Evolutionary conservation across 352 stramenopile genomes (phyloP).

Genomic region (Phytophthora litchii): DNA sequence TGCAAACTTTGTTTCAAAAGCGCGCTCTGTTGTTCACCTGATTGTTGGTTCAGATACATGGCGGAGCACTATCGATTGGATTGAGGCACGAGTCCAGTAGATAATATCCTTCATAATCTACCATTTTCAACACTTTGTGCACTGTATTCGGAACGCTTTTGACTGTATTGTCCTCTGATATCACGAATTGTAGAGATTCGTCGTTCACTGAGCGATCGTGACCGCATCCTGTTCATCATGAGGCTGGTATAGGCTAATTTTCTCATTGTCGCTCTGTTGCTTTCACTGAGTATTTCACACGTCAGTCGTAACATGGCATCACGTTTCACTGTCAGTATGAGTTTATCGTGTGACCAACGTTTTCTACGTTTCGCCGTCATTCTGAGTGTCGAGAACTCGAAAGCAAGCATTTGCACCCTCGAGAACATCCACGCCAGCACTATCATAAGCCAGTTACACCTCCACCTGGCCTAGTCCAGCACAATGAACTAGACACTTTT

Average conservation of each 20-base stretch:
- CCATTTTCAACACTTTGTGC: conserved; percentile 53
- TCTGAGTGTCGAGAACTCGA: conserved; percentile 37
- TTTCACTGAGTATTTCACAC: conserved; percentile 31
- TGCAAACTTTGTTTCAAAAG: too few species aligned
- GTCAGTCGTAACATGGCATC: conserved; percentile 36
- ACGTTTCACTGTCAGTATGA: conserved; percentile 37
- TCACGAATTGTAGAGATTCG: conserved; percentile 42
- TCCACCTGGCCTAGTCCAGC: conserved; percentile 41
- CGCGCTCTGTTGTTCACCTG: too few species aligned
- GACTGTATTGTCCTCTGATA: conserved; percentile 53
- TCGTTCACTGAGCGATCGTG: conserved; percentile 36
- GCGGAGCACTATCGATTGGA: too few species aligned
- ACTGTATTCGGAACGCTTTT: conserved; percentile 37
- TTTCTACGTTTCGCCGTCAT: conserved; percentile 37
- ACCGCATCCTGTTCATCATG: conserved; percentile 49
- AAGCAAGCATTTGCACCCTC: conserved; percentile 35
- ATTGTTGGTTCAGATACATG: too few species aligned
- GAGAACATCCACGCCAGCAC: conserved; percentile 39
- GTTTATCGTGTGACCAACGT: conserved; percentile 39
- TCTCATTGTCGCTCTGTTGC: conserved; percentile 28
- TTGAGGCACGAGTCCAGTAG: too few species aligned
- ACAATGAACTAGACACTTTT: conserved; percentile 42
- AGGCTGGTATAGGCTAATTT: too few species aligned
- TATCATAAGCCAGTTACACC: conserved; percentile 12
- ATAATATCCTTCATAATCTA: conserved; percentile 38